Evolutionary conservation across 2,329 filamentous ascomycete species (phyloP), one percentile per base, ranked within the genome.

Genomic region (Lizonia empirigonia): DNA sequence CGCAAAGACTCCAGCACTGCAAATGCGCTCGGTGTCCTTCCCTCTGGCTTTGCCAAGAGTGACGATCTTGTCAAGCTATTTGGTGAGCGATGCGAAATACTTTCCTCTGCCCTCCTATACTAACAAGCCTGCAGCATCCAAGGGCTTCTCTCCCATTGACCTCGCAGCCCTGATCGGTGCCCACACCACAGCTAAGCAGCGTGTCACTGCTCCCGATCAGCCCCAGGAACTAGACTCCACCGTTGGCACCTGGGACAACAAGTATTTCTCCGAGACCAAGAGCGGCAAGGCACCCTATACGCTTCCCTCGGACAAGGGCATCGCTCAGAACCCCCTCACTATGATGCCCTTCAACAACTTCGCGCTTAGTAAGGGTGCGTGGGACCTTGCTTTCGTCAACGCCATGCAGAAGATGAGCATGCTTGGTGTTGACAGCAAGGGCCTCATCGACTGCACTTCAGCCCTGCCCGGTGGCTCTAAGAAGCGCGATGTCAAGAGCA

Each of bases 121-220:
- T 35, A 23, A 19, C 9, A 36, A 6, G 1, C 9, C 8, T 23
- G 1, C 32, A 63, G 61, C 60, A 35, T 64, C 64, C 22, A 75
- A 74, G 38, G 72, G 71, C 22, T 73, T 75, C 59, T 57, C 62
- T 3, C 60, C 69, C 16, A 57, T 49, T 13, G 73, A 75, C 33
- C 69, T 76, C n/a, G 68, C 69, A 6, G 73, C 73, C 13, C 61
- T 75, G 5, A 57, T 75, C 34, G 74, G 73, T 26, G 71, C 72
- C 5, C 74, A 75, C 56, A 68, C 63, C 2, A 48, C 70, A 3
- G 68, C 68, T 1, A 70, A 64, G 24, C 70, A 74, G 45, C 63
- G 63, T 44, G 19, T 33, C 44, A 53, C 54, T 15, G 60, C 68
- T 20, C 65, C 68, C 4, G 57, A 68, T 3, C 30, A 50, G 9